A percentile compares a stretch with the other conserved stretches of the same genome.
Conservation (phyloP, 257 asterid species). For the Ajuga chamaepitys region DNA sequence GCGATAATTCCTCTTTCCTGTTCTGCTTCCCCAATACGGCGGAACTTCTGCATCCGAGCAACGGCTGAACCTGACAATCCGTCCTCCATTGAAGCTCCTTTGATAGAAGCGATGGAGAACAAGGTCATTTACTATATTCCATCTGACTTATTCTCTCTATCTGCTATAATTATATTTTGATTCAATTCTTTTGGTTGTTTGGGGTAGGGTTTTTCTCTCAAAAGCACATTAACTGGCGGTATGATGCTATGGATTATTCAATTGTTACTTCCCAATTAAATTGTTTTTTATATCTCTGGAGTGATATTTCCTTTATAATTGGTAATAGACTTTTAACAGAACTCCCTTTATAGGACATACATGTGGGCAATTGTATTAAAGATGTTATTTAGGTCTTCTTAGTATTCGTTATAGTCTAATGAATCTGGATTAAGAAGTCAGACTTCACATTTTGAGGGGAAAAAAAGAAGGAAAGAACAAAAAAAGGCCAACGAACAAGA, state of each 20-base stretch:
- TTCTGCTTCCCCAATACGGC: conserved; percentile 21
- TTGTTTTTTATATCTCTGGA: background rate
- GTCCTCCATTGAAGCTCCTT: conserved; percentile 42
- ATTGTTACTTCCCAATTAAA: background rate
- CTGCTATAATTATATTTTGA: background rate
- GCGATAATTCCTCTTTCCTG: conserved; percentile 21
- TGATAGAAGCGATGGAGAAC: conserved; percentile 76
- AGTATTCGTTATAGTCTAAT: background rate
- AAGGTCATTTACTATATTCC: conserved; percentile 42
- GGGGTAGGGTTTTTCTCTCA: background rate
- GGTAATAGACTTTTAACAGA: no score
- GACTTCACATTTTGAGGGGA: background rate
- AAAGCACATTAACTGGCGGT: background rate
- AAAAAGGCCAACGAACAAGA: no score
- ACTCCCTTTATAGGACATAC: no score
- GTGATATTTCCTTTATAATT: no score
- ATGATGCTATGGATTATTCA: background rate
- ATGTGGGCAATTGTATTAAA: no score
- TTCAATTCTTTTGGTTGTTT: background rate
- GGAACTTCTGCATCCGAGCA: conserved; percentile 52
- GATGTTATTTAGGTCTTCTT: background rate
- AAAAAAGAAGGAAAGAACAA: no score
- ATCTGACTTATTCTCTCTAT: background rate
- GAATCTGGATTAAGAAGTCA: background rate
- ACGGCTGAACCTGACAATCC: conserved; percentile 28